Conservation (phyloP, 176 grass and related monocot genomes). For the Lolium rigidum region DNA sequence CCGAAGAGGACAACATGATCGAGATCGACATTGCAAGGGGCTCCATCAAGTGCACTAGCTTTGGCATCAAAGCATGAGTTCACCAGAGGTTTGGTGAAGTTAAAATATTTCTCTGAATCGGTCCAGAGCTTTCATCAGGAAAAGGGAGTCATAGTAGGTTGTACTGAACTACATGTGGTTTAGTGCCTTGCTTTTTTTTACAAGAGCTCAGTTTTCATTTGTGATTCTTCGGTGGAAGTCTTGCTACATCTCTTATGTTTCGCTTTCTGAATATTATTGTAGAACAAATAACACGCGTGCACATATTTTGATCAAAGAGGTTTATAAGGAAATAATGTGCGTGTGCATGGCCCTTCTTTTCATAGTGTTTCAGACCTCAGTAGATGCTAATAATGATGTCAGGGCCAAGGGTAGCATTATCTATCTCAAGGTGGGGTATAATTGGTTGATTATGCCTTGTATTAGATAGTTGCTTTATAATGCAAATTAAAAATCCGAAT, state of each 20-base stretch:
- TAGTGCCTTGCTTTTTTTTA: neutral
- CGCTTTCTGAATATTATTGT: constrained; percentile 22
- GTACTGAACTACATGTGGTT: constrained; percentile 25
- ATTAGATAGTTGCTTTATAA: neutral
- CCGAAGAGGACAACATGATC: constrained; percentile 87
- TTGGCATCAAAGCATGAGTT: constrained; percentile 65
- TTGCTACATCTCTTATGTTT: constrained; percentile 18
- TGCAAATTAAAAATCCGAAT: neutral
- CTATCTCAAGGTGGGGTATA: constrained; percentile 8
- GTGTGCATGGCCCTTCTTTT: constrained; percentile 28
- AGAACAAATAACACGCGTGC: constrained; percentile 28
- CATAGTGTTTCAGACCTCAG: neutral
- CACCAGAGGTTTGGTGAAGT: constrained; percentile 46
- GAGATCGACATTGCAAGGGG: constrained; percentile 87
- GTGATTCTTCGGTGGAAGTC: constrained; percentile 33
- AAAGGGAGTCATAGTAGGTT: neutral
- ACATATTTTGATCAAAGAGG: constrained; percentile 32
- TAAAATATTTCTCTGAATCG: constrained; percentile 22
- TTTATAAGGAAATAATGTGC: constrained; percentile 13
- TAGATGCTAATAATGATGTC: constrained; percentile 22
- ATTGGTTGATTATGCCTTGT: neutral
- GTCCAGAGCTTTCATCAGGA: constrained; percentile 21
- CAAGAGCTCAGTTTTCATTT: constrained; percentile 13
- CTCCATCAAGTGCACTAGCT: constrained; percentile 76
- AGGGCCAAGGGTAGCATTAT: constrained; percentile 16